phyloP scores from a whole-genome alignment of 768 basidiomycete species.

The Tulasnella sp. region DNA sequence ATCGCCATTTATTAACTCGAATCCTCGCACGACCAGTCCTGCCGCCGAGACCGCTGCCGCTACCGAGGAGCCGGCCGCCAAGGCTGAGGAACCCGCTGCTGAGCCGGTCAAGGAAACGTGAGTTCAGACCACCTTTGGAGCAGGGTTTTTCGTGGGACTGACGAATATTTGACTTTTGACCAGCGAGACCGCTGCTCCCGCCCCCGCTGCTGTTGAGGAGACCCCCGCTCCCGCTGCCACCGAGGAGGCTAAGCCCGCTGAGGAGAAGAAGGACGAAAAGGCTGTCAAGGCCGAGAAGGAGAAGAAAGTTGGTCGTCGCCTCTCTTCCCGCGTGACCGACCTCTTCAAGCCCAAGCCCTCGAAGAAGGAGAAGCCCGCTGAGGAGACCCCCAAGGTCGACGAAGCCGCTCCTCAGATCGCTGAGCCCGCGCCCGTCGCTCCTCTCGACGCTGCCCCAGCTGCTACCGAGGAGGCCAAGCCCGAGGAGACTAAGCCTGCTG shows the following conservation, averaged over 20 bases:
- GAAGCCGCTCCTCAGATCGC: conserved; percentile 90
- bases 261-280: conserved; percentile 53
- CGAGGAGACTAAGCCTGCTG: conserved; percentile 45
- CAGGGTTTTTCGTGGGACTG: neutral
- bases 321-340: conserved; percentile 80
- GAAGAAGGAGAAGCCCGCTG: conserved; percentile 49
- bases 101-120: conserved; percentile 76
- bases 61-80: conserved; percentile 43
- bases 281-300: conserved; percentile 39
- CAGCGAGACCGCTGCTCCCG: conserved; percentile 37
- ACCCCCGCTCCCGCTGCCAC: conserved; percentile 46
- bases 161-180: conserved; percentile 23
- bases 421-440: conserved; percentile 77
- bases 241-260: conserved; percentile 45
- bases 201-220: conserved; percentile 49
- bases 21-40: conserved; percentile 41
- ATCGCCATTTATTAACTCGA: neutral
- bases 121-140: conserved; percentile 42
- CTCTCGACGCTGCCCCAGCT: conserved; percentile 64
- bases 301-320: conserved; percentile 73
- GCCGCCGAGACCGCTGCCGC: conserved; percentile 50
- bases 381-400: conserved; percentile 78
- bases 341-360: conserved; percentile 80
- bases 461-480: conserved; percentile 46
- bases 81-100: conserved; percentile 38